phyloP scores from a whole-genome alignment of 2,329 filamentous ascomycete genomes.

The Colletotrichum chrysophilum region DNA sequence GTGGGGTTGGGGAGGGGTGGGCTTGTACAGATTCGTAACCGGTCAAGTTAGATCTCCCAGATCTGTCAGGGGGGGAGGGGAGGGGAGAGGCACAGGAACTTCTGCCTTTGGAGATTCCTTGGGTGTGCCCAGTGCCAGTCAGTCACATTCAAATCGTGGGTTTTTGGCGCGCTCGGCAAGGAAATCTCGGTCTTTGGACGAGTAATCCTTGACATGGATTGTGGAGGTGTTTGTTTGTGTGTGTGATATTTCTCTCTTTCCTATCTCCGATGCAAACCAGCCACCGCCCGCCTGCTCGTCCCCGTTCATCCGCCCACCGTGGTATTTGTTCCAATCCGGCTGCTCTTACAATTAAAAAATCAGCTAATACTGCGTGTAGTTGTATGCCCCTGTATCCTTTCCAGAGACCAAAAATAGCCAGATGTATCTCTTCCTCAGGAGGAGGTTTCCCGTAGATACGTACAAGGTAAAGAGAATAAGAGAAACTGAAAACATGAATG shows the following conservation, averaged over 20 bases:
- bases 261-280: neutral
- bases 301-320: neutral
- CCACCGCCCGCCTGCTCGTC: neutral
- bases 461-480: neutral
- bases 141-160: neutral
- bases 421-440: neutral
- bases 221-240: neutral
- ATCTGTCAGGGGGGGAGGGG: neutral
- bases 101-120: neutral
- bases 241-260: neutral
- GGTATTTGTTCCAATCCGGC: neutral
- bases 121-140: neutral
- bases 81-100: too few relatives aligned
- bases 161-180: neutral
- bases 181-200: neutral
- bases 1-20: neutral
- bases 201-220: neutral
- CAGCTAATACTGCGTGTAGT: neutral
- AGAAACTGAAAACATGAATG: neutral
- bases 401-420: neutral
- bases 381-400: neutral
- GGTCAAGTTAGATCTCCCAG: neutral
- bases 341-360: constrained; percentile 15
- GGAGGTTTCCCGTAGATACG: neutral
- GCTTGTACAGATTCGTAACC: neutral